These are phyloP conservation scores for Oehlia diaphana DNA, from an alignment of 192 early-diverging fungal genomes.

Conservation along the genomic window DNA sequence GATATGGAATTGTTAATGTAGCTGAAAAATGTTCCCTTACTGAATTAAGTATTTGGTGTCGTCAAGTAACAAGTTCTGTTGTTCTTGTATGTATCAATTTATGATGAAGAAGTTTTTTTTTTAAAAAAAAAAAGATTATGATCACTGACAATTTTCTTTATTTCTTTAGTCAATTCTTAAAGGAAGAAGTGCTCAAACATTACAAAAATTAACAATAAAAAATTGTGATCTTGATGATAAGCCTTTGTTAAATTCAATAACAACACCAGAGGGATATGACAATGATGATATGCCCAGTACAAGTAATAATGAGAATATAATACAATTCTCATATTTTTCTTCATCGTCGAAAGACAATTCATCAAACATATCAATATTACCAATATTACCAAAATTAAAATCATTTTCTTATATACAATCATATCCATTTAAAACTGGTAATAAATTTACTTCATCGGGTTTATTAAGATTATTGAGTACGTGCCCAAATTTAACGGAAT, in stretches of 20 bases:
- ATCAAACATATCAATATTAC: neutral
- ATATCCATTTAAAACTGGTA: neutral
- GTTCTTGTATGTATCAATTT: neutral
- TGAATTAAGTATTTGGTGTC: constrained; percentile 5
- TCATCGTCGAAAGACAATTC: neutral
- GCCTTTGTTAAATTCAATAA: neutral
- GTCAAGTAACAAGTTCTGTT: constrained; percentile 1
- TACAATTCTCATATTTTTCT: neutral
- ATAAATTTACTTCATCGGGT: neutral
- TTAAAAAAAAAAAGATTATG: too few species aligned
- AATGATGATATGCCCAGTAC: neutral
- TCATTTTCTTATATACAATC: constrained; percentile 1
- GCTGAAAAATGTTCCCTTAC: constrained; percentile 3
- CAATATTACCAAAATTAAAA: constrained; percentile 6
- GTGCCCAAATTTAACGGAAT: neutral
- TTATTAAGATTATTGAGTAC: constrained; percentile 1
- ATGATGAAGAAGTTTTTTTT: neutral
- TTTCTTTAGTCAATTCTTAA: neutral
- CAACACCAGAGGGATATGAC: neutral
- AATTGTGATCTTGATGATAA: constrained; percentile 12
- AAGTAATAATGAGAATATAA: neutral
- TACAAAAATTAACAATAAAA: neutral
- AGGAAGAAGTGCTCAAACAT: neutral
- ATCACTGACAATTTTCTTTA: neutral
- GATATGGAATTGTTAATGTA: neutral